These are phyloP conservation scores for Lindgomyces ingoldianus DNA, from an alignment of 495 filamentous ascomycete species.

Conservation along the genomic window DNA sequence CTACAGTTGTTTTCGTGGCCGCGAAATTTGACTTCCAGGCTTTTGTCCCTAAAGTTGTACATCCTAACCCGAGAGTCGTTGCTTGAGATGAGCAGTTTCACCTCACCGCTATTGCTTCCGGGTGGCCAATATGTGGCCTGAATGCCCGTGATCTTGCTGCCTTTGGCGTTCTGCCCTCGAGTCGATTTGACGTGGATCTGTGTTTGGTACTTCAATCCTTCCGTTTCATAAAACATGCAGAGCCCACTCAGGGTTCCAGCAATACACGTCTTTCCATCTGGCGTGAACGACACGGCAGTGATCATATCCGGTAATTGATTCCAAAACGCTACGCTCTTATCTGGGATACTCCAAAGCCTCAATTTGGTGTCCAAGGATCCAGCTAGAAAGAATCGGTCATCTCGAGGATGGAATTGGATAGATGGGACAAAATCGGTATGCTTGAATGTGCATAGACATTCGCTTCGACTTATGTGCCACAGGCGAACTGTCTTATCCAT, in stretches of 20 bases:
- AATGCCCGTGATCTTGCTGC: constrained; percentile 96
- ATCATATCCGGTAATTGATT: constrained; percentile 82
- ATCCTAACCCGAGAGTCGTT: constrained; percentile 94
- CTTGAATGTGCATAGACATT: constrained; percentile 94
- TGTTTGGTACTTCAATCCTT: constrained; percentile 78
- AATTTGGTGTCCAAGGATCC: constrained; percentile 92
- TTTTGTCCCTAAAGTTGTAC: constrained; percentile 83
- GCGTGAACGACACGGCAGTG: constrained; percentile 90
- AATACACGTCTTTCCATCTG: constrained; percentile 87
- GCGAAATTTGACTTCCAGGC: constrained; percentile 83
- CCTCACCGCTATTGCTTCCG: constrained; percentile 65
- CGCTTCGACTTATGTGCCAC: constrained; percentile 83
- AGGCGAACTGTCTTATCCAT: constrained; percentile 98
- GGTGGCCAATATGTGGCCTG: constrained; percentile 68
- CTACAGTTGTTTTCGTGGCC: constrained; percentile 90
- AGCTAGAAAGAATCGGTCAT: constrained; percentile 96
- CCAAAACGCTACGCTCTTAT: constrained; percentile 90
- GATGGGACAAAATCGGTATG: constrained; percentile 96
- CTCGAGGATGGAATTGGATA: constrained; percentile 89
- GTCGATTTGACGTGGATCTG: constrained; percentile 90
- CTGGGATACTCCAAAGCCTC: constrained; percentile 94
- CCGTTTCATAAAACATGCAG: constrained; percentile 92
- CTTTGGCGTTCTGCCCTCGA: constrained; percentile 89
- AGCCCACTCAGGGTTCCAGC: constrained; percentile 84
- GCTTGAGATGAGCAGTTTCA: constrained; percentile 87